Evolutionary conservation across 2,329 filamentous ascomycete species (phyloP), one percentile per base, ranked within the genome.

Genomic region (Pseudogymnoascus destructans): DNA sequence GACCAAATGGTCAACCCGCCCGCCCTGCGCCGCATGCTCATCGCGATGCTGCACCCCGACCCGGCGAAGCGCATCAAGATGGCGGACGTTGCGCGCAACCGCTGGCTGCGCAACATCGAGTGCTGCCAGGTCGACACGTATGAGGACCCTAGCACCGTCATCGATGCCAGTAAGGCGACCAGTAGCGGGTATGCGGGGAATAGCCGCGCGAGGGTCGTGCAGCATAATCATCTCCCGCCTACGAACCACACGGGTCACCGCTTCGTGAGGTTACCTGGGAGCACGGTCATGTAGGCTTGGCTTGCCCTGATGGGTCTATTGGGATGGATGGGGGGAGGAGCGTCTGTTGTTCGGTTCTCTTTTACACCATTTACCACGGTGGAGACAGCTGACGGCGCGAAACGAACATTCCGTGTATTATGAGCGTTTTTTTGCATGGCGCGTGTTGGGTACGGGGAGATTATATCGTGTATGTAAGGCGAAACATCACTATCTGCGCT

Each of bases 31-130:
- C 81, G 84, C 9, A 73, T 95, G 3, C 72, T 95, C 9, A 73
- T 93, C 56, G 83, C 81, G 68, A 95, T 95, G 89, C 77, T 95
- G 30, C 84, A 95, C 69, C 89, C 89, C 0, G 75, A 90, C 63
- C 88, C 90, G 0, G 70, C 73, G 6, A 82, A 82, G 68, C 85
- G 90, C 40, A 82, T 86, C 64, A 80, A 77, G 25, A 87, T 93
- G 56, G 72, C 77, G 5, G 80, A 88, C 1, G 82, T 88, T 1
- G 73, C 89, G 58, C 81, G 78, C 61, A 81, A 87, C 65, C 76
- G 84, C n/a, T 89, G 83, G 78, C 74, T 93, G 65, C 85, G 81
- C 73, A 79, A 77, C 57, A 80, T 90, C 38, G 86, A 91, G 65
- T 93, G 89, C 72, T 95, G 89, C 69, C 84, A 88, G 65, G 72